Base-by-base conservation (phyloP, 2,329 filamentous ascomycete species). In the Phyllachora maydis region DNA sequence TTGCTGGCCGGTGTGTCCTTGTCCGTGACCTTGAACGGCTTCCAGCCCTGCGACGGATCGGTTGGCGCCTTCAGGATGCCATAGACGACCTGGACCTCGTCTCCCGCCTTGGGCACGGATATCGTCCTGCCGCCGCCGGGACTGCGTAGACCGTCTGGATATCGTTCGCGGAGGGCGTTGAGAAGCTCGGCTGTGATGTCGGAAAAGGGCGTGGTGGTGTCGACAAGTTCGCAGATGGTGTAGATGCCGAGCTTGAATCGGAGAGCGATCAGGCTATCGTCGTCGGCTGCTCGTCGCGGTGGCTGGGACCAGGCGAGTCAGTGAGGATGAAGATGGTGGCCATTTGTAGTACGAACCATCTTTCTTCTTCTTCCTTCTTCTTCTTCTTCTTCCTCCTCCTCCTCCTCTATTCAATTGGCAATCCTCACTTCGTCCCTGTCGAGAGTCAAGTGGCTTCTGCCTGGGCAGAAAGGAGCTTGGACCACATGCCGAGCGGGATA, bases 181-280 rank as follows among this genome's bases (percentile, higher is more conserved):
- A 76, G 46, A 2, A 83, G 59, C 11, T 66, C 56, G 11, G 52
- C 35, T 27, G 66, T 66, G 28, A 76, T 49, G 2, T 52, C 45
- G 10, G 53, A 46, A 37, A 79, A 65, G 8, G 65, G 45, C 18
- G 59, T 56, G 9, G 59, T 48, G 4, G 66, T 50, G 18, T 66
- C 58, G 21, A 73, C 56, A 30, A 75, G 69, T 28, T 82, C 54
- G 36, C 76, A 65, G 32, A 81, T 55, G 4, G 73, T 82, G 35
- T 69, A 63, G 28, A 66, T 65, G 39, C 73, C 68, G 41, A 75
- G 61, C 45, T 79, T 81, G 49, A 83, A 68, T 29, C 70, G 61
- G 26, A 83, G 16, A 9, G 16, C 6, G 35, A 65, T 55, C 33
- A 60, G 52, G n/a, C 56, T 48, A 21, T 65, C 56, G 29, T 35